Conservation (phyloP, 108 stramenopile species). For the Nitzschia sp. region DNA sequence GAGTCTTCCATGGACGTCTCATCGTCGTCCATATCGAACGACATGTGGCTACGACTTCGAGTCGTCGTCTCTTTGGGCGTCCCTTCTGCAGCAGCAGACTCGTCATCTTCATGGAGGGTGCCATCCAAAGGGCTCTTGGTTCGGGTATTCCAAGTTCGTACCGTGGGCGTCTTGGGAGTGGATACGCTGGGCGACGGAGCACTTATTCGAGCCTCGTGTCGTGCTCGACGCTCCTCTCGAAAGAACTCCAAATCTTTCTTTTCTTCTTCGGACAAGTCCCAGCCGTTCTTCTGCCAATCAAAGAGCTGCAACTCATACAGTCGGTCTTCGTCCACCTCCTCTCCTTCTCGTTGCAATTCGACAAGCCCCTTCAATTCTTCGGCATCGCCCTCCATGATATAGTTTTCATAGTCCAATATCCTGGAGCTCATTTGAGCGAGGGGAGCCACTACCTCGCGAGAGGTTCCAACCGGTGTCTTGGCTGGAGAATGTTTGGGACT, state of each 20-base stretch:
- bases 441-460: too few relatives aligned
- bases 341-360: constrained; percentile 12
- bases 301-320: constrained; percentile 22
- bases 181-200: neutral
- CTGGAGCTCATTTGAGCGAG: neutral
- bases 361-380: constrained; percentile 17
- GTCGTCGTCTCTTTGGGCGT: neutral
- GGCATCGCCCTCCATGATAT: neutral
- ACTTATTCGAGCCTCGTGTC: neutral
- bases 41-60: neutral
- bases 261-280: constrained; percentile 8
- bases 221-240: constrained; percentile 2
- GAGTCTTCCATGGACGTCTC: neutral
- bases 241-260: neutral
- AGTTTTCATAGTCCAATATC: neutral
- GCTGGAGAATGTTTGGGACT: too few relatives aligned
- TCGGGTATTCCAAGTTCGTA: neutral
- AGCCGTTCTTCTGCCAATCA: constrained; percentile 13
- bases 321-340: constrained; percentile 19
- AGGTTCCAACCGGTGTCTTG: too few relatives aligned
- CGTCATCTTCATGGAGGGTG: neutral
- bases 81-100: too few relatives aligned
- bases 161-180: neutral
- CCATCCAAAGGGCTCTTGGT: neutral
- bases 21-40: neutral